Evolutionary conservation across 768 basidiomycete genomes (phyloP).

Genomic region (Rhodosporidiobolus sp.): DNA sequence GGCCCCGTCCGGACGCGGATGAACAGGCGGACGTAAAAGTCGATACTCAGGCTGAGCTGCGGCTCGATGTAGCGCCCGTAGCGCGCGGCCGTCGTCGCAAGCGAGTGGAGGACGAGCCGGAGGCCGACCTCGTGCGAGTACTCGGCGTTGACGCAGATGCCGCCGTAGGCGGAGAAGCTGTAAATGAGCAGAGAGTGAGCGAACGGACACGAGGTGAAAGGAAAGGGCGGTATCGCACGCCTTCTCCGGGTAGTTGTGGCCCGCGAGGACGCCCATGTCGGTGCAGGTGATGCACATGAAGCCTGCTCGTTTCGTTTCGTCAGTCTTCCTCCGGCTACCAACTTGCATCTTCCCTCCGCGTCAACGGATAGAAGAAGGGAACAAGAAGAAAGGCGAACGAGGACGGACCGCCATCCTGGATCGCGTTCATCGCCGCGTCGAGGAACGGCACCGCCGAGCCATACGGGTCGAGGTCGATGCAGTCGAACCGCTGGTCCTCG

Average conservation of each 20-base stretch:
- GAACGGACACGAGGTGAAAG: background rate
- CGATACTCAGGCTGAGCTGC: slow-evolving; percentile 83
- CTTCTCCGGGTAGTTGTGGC: slow-evolving; percentile 93
- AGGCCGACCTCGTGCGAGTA: slow-evolving; percentile 93
- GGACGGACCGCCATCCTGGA: slow-evolving; percentile 75
- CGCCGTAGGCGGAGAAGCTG: slow-evolving; percentile 94
- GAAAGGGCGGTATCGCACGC: slow-evolving; percentile 60
- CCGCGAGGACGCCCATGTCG: slow-evolving; percentile 87
- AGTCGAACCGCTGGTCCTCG: slow-evolving; percentile 72
- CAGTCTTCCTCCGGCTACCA: background rate
- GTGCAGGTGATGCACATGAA: slow-evolving; percentile 94
- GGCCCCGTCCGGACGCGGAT: slow-evolving; percentile 71
- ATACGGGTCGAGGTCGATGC: slow-evolving; percentile 96
- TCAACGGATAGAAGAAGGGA: background rate
- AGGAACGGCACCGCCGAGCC: slow-evolving; percentile 96
- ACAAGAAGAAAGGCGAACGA: background rate
- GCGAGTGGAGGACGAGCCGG: slow-evolving; percentile 80
- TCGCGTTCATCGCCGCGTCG: slow-evolving; percentile 83
- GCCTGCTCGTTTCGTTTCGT: slow-evolving; percentile 54
- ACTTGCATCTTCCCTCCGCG: background rate
- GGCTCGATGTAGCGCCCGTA: slow-evolving; percentile 88
- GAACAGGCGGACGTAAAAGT: slow-evolving; percentile 94
- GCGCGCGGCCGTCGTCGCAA: slow-evolving; percentile 81
- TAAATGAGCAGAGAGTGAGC: background rate
- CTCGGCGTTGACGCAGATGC: slow-evolving; percentile 82